phyloP scores from a whole-genome alignment of 495 filamentous ascomycete genomes.

The Penicillium verhagenii region DNA sequence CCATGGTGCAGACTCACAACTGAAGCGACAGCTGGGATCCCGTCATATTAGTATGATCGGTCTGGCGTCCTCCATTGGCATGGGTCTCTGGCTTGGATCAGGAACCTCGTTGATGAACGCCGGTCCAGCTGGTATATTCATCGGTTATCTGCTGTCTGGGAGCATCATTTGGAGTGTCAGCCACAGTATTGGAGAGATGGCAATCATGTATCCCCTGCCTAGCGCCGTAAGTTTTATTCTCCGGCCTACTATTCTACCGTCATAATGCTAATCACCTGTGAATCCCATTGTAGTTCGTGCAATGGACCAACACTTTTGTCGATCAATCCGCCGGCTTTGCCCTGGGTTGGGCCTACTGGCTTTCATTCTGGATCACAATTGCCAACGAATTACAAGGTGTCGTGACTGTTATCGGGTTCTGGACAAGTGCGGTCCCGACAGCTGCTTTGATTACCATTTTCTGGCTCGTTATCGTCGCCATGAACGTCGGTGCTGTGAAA shows the following conservation, averaged over 20 bases:
- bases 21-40: constrained; percentile 27
- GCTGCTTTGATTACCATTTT: constrained; percentile 51
- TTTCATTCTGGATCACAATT: constrained; percentile 43
- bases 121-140: constrained; percentile 39
- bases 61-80: constrained; percentile 33
- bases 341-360: constrained; percentile 52
- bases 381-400: constrained; percentile 52
- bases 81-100: constrained; percentile 27
- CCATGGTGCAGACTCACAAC: constrained; percentile 27
- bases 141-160: constrained; percentile 45
- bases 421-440: constrained; percentile 44
- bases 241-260: too few relatives aligned
- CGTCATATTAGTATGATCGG: constrained; percentile 37
- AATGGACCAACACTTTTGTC: constrained; percentile 47
- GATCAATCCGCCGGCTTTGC: constrained; percentile 48
- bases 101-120: constrained; percentile 25
- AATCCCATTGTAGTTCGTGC: constrained; percentile 44
- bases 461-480: constrained; percentile 39
- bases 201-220: constrained; percentile 54
- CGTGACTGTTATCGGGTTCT: constrained; percentile 59
- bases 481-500: constrained; percentile 47
- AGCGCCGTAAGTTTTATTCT: constrained; percentile 32
- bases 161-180: constrained; percentile 36
- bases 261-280: too few relatives aligned
- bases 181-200: constrained; percentile 46